These are phyloP conservation scores for Fusarium sulawesiense DNA, from an alignment of 2,329 filamentous ascomycete species.

Conservation along the genomic window DNA sequence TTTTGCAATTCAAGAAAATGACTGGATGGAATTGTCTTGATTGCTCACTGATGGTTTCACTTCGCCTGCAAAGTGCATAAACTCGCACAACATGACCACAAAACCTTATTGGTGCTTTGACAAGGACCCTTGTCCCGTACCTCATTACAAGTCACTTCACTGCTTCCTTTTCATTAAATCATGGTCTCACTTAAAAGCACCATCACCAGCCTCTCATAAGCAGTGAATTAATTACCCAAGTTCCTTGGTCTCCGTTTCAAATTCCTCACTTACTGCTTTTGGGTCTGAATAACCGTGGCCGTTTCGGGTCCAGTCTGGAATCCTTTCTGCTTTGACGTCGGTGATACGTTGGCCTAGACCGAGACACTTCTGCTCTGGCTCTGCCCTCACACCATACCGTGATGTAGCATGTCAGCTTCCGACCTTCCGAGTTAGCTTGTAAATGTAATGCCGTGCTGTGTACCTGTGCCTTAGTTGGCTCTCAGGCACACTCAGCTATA, in stretches of 20 bases:
- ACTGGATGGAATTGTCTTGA: neutral
- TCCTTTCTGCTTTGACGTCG: neutral
- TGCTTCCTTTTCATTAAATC: constrained; percentile 7
- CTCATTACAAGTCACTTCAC: neutral
- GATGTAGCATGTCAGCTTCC: neutral
- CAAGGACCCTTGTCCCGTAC: neutral
- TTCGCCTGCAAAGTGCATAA: constrained; percentile 1
- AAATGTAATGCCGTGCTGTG: neutral
- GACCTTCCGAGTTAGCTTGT: constrained; percentile 4
- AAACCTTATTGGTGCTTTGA: neutral
- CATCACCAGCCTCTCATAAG: neutral
- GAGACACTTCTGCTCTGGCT: neutral
- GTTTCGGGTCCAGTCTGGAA: neutral
- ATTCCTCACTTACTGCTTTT: constrained; percentile 11
- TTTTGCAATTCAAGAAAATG: neutral
- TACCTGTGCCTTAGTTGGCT: neutral
- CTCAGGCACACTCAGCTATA: neutral
- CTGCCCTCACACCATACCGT: constrained; percentile 9
- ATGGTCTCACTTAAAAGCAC: neutral
- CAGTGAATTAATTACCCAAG: neutral
- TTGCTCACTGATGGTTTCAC: neutral
- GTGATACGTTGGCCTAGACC: neutral
- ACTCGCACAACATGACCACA: neutral
- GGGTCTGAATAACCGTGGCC: constrained; percentile 16
- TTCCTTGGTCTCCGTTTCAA: constrained; percentile 5